Evolutionary conservation across 495 filamentous ascomycete species (phyloP), one percentile per base, ranked within the genome.

Genomic region (Tuber aestivum): DNA sequence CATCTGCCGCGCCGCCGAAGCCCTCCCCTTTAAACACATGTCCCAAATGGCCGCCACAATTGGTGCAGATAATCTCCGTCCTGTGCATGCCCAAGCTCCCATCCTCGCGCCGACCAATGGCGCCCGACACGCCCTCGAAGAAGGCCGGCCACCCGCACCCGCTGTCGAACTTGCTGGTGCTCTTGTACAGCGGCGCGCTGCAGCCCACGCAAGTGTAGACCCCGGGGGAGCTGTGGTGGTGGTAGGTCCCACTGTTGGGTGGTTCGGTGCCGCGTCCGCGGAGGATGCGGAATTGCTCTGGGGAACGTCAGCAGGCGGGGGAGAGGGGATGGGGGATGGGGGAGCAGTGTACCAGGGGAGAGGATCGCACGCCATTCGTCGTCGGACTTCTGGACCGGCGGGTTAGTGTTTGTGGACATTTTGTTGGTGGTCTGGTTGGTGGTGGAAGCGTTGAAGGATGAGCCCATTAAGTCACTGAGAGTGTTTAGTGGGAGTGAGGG

Each of bases 1-100:
- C 94, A 84, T 99, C 92, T 70, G 94, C 97, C 69, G 95, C 94
- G 27, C 93, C 97, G 16, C 87, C 83, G 84, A 90, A 97, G 56
- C 94, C 93, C 84, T 99, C 95, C 12, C 95, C 95, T 87, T 97
- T 96, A 82, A 99, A 99, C 48, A 98, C 94, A 87, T 99, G 95
- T 2, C 95, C 95, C 72, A 99, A 84, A 87, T 99, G 95, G 5
- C 95, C 95, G 7, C 95, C 95, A 81, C 95, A 99, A 84, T 94
- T 95, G 73, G 87, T 87, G 85, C 95, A 99, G 68, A 94, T 90
- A 82, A 99, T 98, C 87, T 99, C 95, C 69, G 90, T 97, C 74
- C 95, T 87, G 79, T 87, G 83, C 93, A 97, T 97, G 41, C 95
- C 95, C 74, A 92, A 89, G 0, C 89, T 86, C 72, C 84, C 86